Evolutionary conservation across 805 yeast genomes (phyloP).

Genomic region (Ascoidea asiatica): DNA sequence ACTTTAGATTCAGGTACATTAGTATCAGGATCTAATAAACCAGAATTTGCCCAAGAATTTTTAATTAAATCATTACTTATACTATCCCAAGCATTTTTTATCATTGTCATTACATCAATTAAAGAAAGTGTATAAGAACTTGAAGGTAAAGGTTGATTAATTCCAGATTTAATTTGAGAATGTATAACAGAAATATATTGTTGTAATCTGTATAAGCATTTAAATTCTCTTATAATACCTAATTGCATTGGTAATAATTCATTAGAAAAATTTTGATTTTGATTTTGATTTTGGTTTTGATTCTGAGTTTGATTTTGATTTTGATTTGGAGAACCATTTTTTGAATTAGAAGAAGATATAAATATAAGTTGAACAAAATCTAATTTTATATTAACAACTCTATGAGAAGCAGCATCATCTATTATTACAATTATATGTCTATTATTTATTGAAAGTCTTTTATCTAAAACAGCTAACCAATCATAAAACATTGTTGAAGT

Average conservation of each 20-base stretch:
- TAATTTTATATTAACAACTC: conserved; percentile 37
- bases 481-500: conserved; percentile 51
- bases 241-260: conserved; percentile 46
- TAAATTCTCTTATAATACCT: conserved; percentile 52
- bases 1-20: conserved; percentile 1
- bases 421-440: conserved; percentile 41
- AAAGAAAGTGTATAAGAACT: conserved; percentile 34
- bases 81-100: conserved; percentile 41
- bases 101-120: conserved; percentile 43
- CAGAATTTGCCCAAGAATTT: conserved; percentile 10
- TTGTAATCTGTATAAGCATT: conserved; percentile 40
- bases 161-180: conserved; percentile 11
- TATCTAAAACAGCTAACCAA: conserved; percentile 47
- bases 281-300: not conserved
- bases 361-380: conserved; percentile 16
- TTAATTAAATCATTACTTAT: conserved; percentile 23
- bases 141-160: conserved; percentile 13
- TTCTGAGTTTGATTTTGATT: conserved; percentile 1
- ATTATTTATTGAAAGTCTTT: conserved; percentile 32
- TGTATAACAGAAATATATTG: conserved; percentile 28
- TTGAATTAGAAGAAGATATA: conserved; percentile 1
- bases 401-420: conserved; percentile 51
- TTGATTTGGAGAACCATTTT: conserved; percentile 19
- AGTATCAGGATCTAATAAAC: conserved; percentile 7
- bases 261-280: conserved; percentile 9